Conservation (phyloP, 305 asterid genomes). For the Fraxinus sp. region DNA sequence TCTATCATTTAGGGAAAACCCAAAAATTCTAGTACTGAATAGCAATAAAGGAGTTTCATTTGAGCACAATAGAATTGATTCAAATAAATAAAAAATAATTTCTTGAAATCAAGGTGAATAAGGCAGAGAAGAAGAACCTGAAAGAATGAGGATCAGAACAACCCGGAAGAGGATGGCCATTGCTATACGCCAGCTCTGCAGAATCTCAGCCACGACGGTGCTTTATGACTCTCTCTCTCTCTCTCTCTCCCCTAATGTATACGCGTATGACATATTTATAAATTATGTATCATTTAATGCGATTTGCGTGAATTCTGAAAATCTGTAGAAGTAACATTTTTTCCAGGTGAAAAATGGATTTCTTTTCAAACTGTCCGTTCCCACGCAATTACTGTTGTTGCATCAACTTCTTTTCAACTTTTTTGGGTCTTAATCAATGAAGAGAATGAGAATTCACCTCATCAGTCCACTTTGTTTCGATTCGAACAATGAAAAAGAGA, state of each 20-base stretch:
- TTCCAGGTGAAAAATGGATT: not conserved
- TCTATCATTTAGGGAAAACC: not conserved
- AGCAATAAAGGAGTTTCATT: not conserved
- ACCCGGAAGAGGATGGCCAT: conserved; percentile 67
- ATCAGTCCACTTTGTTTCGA: not conserved
- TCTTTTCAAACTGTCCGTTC: conserved; percentile 25
- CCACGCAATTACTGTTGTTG: conserved; percentile 18
- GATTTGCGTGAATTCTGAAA: conserved; percentile 21
- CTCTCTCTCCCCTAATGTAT: not conserved
- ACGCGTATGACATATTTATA: not conserved
- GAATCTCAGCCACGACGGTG: conserved; percentile 41
- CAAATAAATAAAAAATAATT: not conserved
- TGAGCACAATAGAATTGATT: conserved; percentile 17
- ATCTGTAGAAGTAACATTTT: conserved; percentile 6
- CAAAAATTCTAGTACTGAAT: not conserved
- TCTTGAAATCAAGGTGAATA: conserved; percentile 13
- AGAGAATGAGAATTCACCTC: conserved; percentile 4
- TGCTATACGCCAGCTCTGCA: conserved; percentile 48
- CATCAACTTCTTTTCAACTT: conserved; percentile 17
- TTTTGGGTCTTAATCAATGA: conserved; percentile 27
- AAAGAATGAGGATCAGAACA: conserved; percentile 47
- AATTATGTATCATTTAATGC: not conserved
- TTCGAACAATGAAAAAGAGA: not conserved
- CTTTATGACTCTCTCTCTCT: conserved; percentile 24
- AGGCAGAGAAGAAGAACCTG: conserved; percentile 46